Base-by-base conservation (phyloP, 2,329 filamentous ascomycete species). In the Fusarium palustre region DNA sequence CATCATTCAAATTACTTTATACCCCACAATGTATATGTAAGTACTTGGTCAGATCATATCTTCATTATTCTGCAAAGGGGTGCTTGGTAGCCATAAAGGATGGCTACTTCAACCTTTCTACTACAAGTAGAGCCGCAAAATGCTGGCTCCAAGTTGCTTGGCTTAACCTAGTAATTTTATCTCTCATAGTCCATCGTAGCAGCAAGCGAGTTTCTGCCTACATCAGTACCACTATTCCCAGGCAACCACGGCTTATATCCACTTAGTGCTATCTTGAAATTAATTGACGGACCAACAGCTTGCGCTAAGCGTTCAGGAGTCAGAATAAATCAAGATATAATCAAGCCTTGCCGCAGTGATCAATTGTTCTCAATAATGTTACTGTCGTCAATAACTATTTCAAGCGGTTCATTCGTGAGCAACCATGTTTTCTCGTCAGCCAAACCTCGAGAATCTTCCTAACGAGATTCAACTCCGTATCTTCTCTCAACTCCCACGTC, bases 391-490 rank as follows among this genome's bases (percentile, higher is more conserved):
- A 10, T 28, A 28, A 10, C 28, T 10, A 28, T 28, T 11, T 28
- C 28, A 10, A 9, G 9, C 9, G 28, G 28, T 11, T 28, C 28
- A 28, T 36, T 36, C 10, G 4, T 18, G 16, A 16, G 25, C 18
- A 15, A 24, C 6, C 9, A 64, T 64, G 61, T 5, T 24, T 22
- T 49, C 16, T n/a, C 33, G n/a, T 8, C 0, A 8, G 3, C 6
- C 4, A 25, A n/a, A 6, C 10, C 13, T 52, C 2, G 5, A 25
- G 2, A 7, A 0, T 8, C 30, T 71, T 0, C 58, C 62, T 2
- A 3, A 15, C 1, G 69, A 71, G n/a, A 25, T 68, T 1, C 34
- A 64, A 33, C 8, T 55, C 24, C 20, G 13, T 1, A 47, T 70
- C 7, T n/a, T 57, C 7, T 39, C 41, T 7, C 25, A 38, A 8